Conservation (phyloP, 768 basidiomycete species). For the button mushroom (Agaricus bisporus) region DNA sequence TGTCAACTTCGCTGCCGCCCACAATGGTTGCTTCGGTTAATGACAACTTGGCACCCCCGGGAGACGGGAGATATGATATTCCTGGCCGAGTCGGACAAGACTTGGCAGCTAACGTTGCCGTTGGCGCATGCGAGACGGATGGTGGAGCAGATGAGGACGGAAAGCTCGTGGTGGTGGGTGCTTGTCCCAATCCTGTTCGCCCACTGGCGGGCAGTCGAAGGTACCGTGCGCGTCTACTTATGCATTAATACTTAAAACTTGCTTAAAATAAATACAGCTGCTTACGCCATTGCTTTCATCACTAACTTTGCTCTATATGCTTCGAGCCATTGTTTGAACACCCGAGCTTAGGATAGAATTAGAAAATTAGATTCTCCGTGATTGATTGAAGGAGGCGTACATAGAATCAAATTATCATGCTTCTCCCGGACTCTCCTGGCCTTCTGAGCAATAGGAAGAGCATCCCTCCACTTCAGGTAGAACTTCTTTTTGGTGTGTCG, state of each 20-base stretch:
- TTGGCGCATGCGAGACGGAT: background rate
- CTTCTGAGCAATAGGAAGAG: conserved; percentile 65
- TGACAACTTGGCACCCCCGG: background rate
- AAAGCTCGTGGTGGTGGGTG: conserved; percentile 17
- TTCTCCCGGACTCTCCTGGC: conserved; percentile 54
- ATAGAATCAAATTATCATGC: background rate
- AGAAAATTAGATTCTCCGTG: conserved; percentile 4
- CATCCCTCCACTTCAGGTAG: conserved; percentile 62
- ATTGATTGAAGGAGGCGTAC: background rate
- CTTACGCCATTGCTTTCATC: conserved; percentile 80
- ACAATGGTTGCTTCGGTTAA: background rate
- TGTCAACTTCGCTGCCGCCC: background rate
- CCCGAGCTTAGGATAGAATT: conserved; percentile 32
- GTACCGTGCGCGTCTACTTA: conserved; percentile 69
- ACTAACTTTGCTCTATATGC: conserved; percentile 64
- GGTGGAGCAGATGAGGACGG: conserved; percentile 10
- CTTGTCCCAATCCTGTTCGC: conserved; percentile 24
- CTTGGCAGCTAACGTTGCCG: background rate
- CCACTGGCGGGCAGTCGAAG: conserved; percentile 62
- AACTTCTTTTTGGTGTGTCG: conserved; percentile 50
- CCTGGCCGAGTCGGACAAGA: conserved; percentile 8
- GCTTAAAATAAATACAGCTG: conserved; percentile 16
- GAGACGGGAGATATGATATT: conserved; percentile 14
- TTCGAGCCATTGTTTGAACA: conserved; percentile 63
- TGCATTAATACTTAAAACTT: conserved; percentile 6